phyloP scores from a whole-genome alignment of 306 rosid genomes.

The Vigna hirtella region DNA sequence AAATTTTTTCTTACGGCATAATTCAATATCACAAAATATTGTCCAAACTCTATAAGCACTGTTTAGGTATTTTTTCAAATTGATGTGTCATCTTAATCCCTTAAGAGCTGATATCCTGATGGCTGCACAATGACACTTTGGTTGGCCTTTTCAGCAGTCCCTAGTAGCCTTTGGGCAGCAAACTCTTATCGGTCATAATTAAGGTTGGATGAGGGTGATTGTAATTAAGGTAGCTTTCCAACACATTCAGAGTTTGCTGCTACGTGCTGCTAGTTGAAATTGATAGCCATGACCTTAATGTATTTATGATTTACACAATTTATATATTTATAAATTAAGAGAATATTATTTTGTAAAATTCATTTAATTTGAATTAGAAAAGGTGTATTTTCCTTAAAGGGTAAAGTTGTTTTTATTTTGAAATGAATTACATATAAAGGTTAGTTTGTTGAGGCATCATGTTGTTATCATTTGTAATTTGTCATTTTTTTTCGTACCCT shows the following conservation, averaged over 20 bases:
- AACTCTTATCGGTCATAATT: not conserved
- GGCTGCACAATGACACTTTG: not conserved
- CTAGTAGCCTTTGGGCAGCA: not conserved
- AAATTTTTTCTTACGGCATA: too few relatives aligned
- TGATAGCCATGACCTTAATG: conserved; percentile 3
- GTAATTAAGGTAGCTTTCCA: not conserved
- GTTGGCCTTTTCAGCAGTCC: not conserved
- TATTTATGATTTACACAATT: not conserved
- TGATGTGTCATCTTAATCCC: not conserved
- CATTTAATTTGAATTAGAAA: not conserved
- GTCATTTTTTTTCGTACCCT: conserved; percentile 4
- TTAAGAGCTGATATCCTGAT: too few relatives aligned
- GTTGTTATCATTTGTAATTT: conserved; percentile 8
- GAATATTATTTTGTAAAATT: not conserved
- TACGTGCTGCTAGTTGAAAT: not conserved
- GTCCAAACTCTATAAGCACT: not conserved
- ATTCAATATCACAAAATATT: too few relatives aligned
- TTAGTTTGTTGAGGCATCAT: conserved; percentile 6
- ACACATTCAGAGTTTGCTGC: not conserved
- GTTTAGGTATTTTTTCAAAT: too few relatives aligned
- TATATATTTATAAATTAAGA: not conserved
- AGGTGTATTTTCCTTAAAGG: not conserved
- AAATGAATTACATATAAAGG: not conserved
- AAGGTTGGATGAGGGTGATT: not conserved
- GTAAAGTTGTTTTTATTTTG: not conserved